These are phyloP conservation scores for Helianthus tuberosus DNA, from an alignment of 129 eudicot genomes.

Conservation along the genomic window DNA sequence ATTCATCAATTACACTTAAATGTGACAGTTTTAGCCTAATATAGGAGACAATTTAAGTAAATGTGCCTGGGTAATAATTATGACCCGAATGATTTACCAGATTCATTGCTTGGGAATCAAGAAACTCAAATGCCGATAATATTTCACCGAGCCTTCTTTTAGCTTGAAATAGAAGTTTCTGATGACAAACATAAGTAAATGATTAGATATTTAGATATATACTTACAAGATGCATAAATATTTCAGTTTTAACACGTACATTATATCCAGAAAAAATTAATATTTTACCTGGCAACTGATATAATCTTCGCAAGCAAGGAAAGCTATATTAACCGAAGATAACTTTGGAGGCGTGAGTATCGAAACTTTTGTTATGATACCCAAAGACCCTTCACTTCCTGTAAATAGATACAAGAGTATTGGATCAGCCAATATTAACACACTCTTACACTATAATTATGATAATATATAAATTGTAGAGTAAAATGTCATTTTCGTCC, in stretches of 20 bases:
- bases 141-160: conserved; percentile 90
- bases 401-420: conserved; percentile 26
- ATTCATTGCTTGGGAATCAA: conserved; percentile 81
- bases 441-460: background rate
- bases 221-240: background rate
- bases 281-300: conserved; percentile 83
- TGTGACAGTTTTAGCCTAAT: conserved; percentile 7
- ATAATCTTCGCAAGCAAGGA: conserved; percentile 93
- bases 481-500: too few species aligned
- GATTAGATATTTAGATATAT: background rate
- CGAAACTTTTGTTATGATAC: conserved; percentile 79
- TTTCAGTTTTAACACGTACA: background rate
- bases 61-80: background rate
- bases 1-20: too few species aligned
- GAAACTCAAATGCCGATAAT: conserved; percentile 94
- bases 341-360: conserved; percentile 92
- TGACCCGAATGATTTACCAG: conserved; percentile 51
- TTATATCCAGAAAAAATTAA: background rate
- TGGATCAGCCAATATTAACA: conserved; percentile 8
- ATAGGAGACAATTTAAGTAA: background rate
- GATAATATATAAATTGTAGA: conserved; percentile 8
- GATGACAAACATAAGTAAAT: conserved; percentile 19
- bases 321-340: conserved; percentile 81
- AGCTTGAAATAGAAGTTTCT: conserved; percentile 87
- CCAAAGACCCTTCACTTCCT: conserved; percentile 99